A percentile compares a stretch with the other conserved stretches of the same genome.
These are phyloP conservation scores for Talinum fruticosum DNA, from an alignment of 148 eudicot species.

Conservation along the genomic window DNA sequence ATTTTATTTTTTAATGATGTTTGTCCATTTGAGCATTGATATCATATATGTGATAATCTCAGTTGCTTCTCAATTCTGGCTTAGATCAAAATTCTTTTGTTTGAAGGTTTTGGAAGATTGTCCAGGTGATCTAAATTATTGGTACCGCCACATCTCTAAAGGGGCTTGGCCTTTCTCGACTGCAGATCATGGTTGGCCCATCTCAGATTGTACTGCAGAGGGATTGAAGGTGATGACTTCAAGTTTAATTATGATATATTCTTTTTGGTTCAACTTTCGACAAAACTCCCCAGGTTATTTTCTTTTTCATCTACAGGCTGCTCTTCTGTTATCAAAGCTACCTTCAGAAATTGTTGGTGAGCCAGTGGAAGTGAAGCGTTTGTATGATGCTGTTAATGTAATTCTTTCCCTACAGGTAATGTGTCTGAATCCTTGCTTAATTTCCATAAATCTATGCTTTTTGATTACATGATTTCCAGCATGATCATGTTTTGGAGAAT, in stretches of 20 bases:
- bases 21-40: not conserved
- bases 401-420: slow-evolving; percentile 86
- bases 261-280: not conserved
- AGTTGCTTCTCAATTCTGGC: slow-evolving; percentile 11
- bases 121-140: slow-evolving; percentile 67
- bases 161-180: slow-evolving; percentile 99
- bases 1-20: not conserved
- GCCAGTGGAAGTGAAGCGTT: slow-evolving; percentile 56
- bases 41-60: not conserved
- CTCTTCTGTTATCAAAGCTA: slow-evolving; percentile 60
- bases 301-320: slow-evolving; percentile 52
- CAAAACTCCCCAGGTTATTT: slow-evolving; percentile 18
- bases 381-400: slow-evolving; percentile 83
- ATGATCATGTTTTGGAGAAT: not conserved
- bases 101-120: slow-evolving; percentile 80
- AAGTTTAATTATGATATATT: no score
- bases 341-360: slow-evolving; percentile 77
- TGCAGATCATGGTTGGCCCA: slow-evolving; percentile 97
- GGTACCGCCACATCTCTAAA: slow-evolving; percentile 98
- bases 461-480: not conserved
- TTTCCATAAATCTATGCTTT: not conserved
- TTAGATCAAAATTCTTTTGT: slow-evolving; percentile 21
- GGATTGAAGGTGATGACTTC: slow-evolving; percentile 72
- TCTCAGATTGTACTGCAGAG: slow-evolving; percentile 95
- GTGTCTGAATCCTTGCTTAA: not conserved